Conservation (phyloP, 345 rosid species). For the Salix viminalis region DNA sequence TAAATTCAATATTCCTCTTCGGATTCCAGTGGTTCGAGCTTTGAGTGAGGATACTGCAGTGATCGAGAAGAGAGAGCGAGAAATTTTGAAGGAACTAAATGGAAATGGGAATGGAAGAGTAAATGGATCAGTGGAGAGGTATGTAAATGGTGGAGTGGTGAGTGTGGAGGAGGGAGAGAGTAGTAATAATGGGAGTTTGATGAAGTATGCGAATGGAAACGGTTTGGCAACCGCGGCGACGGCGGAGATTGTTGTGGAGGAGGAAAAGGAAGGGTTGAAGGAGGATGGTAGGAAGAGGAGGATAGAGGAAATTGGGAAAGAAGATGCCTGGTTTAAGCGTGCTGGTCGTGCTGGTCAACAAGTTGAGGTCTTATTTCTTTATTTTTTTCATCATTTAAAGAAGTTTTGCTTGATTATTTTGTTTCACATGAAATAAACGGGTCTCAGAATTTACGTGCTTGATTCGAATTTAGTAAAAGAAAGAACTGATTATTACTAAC, state of each 20-base stretch:
- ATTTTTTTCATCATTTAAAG: neutral
- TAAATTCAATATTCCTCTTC: constrained; percentile 5
- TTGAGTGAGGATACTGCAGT: constrained; percentile 41
- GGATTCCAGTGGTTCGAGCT: constrained; percentile 41
- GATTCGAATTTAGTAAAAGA: neutral
- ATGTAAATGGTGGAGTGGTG: constrained; percentile 26
- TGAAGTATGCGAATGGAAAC: constrained; percentile 57
- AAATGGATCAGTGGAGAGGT: constrained; percentile 16
- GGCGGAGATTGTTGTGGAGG: constrained; percentile 19
- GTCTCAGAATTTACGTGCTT: neutral
- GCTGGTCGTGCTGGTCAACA: constrained; percentile 31
- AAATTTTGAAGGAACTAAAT: constrained; percentile 32
- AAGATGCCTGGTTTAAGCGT: constrained; percentile 88
- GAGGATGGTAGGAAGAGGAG: constrained; percentile 81
- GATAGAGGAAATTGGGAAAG: constrained; percentile 91
- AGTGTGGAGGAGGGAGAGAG: constrained; percentile 14
- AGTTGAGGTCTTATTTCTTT: constrained; percentile 41
- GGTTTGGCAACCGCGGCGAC: constrained; percentile 16
- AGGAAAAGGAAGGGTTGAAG: constrained; percentile 16
- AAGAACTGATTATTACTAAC: neutral
- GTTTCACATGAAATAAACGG: neutral
- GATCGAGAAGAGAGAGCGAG: constrained; percentile 48
- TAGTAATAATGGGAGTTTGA: constrained; percentile 50
- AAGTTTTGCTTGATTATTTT: neutral
- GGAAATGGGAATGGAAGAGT: constrained; percentile 43